Evolutionary conservation across 805 yeast species (phyloP), one percentile per base, ranked within the genome.

Genomic region (Saccharomycopsis sp.): DNA sequence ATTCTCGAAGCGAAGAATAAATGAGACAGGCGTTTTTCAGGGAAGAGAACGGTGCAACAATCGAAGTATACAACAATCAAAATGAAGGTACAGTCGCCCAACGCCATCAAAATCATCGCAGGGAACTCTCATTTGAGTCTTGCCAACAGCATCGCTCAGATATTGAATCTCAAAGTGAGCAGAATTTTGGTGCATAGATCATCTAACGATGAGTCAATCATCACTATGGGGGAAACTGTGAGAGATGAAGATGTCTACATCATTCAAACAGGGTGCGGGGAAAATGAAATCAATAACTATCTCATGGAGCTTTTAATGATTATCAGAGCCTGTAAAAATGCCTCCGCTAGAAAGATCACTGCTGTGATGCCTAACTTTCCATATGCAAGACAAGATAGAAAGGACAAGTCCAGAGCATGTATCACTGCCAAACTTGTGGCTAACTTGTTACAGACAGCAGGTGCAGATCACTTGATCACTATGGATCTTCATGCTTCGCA

Each of bases 401-500:
- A 92, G 72, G 98, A 92, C 71, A 92, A 92, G 71, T 84, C 92
- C 51, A 80, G 99, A 66, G 98, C 97, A 8, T 97, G 98, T 29
- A 91, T 92, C 61, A 90, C 97, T 7, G 98, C 98, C 54, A 91
- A 92, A 70, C 77, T 92, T 61, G 83, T 92, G 73, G 98, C 98
- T 4, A 89, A 92, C 68, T 76, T 92, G 79, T 76, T 92, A 54
- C 89, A 90, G 57, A 89, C 97, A 1, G 94, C 97, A 2, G 98
- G 99, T 4, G 91, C 97, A 72, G 81, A 89, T 69, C 97, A 94
- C 72, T 92, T 92, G 44, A 91, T 92, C 63, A 94, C 98, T 21
- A 86, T 92, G 95, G 99, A 92, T 71, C 76, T 92, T 64, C 99
- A 92, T 69, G 98, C 98, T 7, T 88, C 97, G 9, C 99, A 92